Conservation (phyloP, 345 rosid genomes). For the Combretum micranthum region DNA sequence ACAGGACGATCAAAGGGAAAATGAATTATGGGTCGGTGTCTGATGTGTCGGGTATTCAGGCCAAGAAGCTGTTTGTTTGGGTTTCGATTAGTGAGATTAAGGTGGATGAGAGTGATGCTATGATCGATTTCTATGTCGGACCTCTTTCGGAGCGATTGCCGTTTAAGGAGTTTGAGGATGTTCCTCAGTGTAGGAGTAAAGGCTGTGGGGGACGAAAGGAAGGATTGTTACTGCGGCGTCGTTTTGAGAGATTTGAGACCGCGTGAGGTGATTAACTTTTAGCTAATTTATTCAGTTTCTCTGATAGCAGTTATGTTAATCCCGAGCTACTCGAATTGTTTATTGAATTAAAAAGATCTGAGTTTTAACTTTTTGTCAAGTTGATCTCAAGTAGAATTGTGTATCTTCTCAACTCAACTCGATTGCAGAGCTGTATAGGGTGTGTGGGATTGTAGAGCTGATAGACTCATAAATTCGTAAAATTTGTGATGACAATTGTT, state of each 20-base stretch:
- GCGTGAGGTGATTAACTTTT: not conserved
- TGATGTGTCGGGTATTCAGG: constrained; percentile 55
- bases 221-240: constrained; percentile 12
- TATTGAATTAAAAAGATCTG: too few relatives aligned
- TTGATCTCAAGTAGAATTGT: too few relatives aligned
- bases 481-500: too few relatives aligned
- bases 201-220: constrained; percentile 9
- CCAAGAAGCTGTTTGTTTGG: constrained; percentile 65
- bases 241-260: constrained; percentile 17
- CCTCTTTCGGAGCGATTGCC: constrained; percentile 58
- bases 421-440: too few relatives aligned
- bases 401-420: too few relatives aligned
- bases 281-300: too few relatives aligned
- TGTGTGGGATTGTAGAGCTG: too few relatives aligned
- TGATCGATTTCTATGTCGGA: constrained; percentile 70
- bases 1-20: constrained; percentile 43
- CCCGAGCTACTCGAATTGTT: too few relatives aligned
- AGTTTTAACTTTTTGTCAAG: too few relatives aligned
- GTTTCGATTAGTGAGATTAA: constrained; percentile 51
- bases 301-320: too few relatives aligned
- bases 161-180: constrained; percentile 37
- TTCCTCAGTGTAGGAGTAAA: constrained; percentile 50
- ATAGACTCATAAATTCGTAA: too few relatives aligned
- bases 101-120: constrained; percentile 27
- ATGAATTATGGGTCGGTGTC: constrained; percentile 51